Conservation (phyloP, 352 stramenopile species). For the Phytophthora fragariae region DNA sequence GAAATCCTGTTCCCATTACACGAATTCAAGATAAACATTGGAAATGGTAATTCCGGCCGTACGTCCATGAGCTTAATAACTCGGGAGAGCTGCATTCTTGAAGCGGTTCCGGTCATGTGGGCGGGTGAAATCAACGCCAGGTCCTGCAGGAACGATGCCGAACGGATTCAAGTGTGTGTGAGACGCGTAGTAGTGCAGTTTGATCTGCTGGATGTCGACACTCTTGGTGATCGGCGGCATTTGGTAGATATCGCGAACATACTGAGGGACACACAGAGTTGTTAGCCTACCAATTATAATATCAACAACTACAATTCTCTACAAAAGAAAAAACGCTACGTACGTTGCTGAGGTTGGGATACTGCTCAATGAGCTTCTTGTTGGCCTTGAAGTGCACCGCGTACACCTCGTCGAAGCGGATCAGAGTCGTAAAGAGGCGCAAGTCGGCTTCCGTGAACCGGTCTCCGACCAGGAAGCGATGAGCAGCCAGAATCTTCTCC, state of each 20-base stretch:
- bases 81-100: constrained; percentile 22
- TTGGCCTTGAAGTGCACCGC: constrained; percentile 83
- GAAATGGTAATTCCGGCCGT: background rate
- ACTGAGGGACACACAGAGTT: constrained; percentile 34
- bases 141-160: constrained; percentile 49
- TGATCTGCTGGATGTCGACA: constrained; percentile 59
- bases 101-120: constrained; percentile 50
- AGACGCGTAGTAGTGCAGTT: constrained; percentile 61
- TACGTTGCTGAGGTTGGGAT: constrained; percentile 83
- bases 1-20: background rate
- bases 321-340: constrained; percentile 12
- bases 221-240: constrained; percentile 46
- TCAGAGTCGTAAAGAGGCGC: constrained; percentile 91
- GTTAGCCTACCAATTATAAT: background rate
- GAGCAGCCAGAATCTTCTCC: constrained; percentile 74
- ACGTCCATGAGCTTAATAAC: constrained; percentile 5
- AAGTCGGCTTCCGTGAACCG: constrained; percentile 88
- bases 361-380: constrained; percentile 81
- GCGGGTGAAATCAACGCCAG: constrained; percentile 34
- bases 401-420: constrained; percentile 97
- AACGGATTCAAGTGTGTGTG: constrained; percentile 62
- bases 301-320: background rate
- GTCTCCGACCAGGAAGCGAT: constrained; percentile 80
- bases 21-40: background rate
- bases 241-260: constrained; percentile 62